phyloP scores from a whole-genome alignment of 2,329 filamentous ascomycete species.

The Cladophialophora bantiana region DNA sequence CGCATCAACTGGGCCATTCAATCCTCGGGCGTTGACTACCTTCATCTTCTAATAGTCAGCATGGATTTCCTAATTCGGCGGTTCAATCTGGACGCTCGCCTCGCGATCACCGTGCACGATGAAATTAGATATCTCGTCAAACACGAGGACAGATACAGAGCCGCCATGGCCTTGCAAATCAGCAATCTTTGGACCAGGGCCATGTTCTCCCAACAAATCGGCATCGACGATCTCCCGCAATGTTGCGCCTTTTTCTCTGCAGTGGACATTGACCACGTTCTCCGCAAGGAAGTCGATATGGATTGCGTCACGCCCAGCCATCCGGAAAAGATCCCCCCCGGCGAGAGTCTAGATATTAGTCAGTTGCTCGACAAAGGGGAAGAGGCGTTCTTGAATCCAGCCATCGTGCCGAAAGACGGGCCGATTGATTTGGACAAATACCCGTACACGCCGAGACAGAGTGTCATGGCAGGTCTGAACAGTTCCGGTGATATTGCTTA shows the following conservation, averaged over 20 bases:
- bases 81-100: constrained; percentile 82
- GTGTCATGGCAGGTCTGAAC: constrained; percentile 79
- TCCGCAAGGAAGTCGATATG: constrained; percentile 99
- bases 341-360: constrained; percentile 84
- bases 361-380: constrained; percentile 77
- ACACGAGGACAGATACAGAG: constrained; percentile 82
- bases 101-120: constrained; percentile 95
- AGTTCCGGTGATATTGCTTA: constrained; percentile 61
- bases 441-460: constrained; percentile 71
- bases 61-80: constrained; percentile 93
- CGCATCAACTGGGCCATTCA: constrained; percentile 99
- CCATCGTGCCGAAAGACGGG: constrained; percentile 62
- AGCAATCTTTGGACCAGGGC: constrained; percentile 96
- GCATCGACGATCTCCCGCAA: constrained; percentile 93
- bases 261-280: constrained; percentile 90
- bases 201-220: constrained; percentile 97
- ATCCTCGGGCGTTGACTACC: constrained; percentile 94
- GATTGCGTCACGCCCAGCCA: constrained; percentile 94
- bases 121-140: constrained; percentile 94
- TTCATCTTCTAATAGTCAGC: constrained; percentile 87
- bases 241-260: constrained; percentile 95
- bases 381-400: constrained; percentile 72
- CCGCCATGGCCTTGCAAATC: constrained; percentile 90
- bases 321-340: constrained; percentile 75
- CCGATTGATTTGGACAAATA: constrained; percentile 63